Percentiles rank a stretch among this genome's conserved stretches.
These are phyloP conservation scores for Soucietia sequanensis DNA, from an alignment of 805 yeast genomes.

Conservation along the genomic window DNA sequence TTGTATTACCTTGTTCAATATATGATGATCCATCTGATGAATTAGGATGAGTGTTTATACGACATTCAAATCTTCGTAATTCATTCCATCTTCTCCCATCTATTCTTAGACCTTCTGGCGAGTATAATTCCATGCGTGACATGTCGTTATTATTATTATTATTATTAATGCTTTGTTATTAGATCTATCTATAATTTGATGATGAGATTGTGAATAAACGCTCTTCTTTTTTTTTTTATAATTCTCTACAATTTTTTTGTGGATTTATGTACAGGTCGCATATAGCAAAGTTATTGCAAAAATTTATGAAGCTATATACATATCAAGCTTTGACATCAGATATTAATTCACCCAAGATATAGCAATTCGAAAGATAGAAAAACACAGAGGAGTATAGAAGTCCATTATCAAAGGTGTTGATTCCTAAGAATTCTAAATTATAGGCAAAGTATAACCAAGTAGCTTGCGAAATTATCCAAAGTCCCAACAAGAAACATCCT, in stretches of 20 bases:
- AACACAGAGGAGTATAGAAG: conserved; percentile 53
- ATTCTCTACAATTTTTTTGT: neutral
- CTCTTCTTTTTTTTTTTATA: too few species aligned
- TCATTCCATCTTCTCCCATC: conserved; percentile 98
- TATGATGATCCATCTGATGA: conserved; percentile 91
- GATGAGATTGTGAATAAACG: too few species aligned
- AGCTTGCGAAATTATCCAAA: conserved; percentile 75
- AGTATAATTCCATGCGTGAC: conserved; percentile 79
- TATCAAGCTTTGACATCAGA: conserved; percentile 17
- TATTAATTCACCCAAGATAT: conserved; percentile 57
- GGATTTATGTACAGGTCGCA: neutral
- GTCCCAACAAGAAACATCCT: conserved; percentile 41
- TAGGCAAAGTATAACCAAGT: conserved; percentile 80
- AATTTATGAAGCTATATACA: neutral
- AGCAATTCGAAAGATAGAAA: conserved; percentile 63
- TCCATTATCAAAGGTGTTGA: conserved; percentile 58
- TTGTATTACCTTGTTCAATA: conserved; percentile 89
- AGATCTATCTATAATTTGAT: too few species aligned
- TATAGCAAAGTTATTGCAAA: neutral
- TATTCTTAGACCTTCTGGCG: conserved; percentile 90
- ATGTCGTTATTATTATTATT: too few species aligned
- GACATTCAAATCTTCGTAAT: conserved; percentile 75
- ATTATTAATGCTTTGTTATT: too few species aligned
- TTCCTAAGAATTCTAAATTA: conserved; percentile 76
- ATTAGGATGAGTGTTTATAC: conserved; percentile 82